Evolutionary conservation across 1,284 basidiomycete species (phyloP), one percentile per base, ranked within the genome.

Genomic region (Neonothopanus nambi): DNA sequence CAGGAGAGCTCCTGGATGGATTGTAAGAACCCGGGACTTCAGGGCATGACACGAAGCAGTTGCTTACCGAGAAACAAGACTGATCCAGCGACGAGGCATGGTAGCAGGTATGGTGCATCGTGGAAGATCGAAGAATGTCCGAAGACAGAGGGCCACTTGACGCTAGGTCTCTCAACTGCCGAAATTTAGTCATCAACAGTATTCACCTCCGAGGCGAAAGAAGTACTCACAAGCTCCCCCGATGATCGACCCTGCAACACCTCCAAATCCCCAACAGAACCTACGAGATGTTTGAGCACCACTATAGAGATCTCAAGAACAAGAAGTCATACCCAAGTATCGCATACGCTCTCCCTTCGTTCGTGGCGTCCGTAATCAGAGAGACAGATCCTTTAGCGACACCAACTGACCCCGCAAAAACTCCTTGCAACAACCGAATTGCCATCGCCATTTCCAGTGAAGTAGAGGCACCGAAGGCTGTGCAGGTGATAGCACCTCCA

Each of bases 241-340:
- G 35, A 95, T 79, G 58, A 95, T 90, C 43, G 91, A 89, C 49
- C 91, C 92, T 39, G 89, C 81, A n/a, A 95, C 91, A 81, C 94
- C 95, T 57, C 95, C 95, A 65, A 98, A 85, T 57, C 95, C 95
- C 95, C 95, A 98, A 59, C 87, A 93, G 70, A 97, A 97, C 9
- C 82, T 84, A 43, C 24, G 45, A 46, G 48, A 58, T 39, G 44
- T 17, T 40, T 38, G 43, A 50, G 28, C 36, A 57, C 43, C 26
- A 33, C 52, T 21, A 36, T 53, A 46, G 57, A 13, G 38, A 28
- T 35, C 17, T 12, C 15, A 37, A 18, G 41, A 39, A 23, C 24
- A 33, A 37, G 24, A 57, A 11, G n/a, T 6, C 70, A 62, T 63
- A 88, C 87, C 94, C 95, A 50, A 98, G 79, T 59, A 95, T 91